Evolutionary conservation across 2,329 filamentous ascomycete species (phyloP), one percentile per base, ranked within the genome.

Genomic region (Aspergillus carbonarius): DNA sequence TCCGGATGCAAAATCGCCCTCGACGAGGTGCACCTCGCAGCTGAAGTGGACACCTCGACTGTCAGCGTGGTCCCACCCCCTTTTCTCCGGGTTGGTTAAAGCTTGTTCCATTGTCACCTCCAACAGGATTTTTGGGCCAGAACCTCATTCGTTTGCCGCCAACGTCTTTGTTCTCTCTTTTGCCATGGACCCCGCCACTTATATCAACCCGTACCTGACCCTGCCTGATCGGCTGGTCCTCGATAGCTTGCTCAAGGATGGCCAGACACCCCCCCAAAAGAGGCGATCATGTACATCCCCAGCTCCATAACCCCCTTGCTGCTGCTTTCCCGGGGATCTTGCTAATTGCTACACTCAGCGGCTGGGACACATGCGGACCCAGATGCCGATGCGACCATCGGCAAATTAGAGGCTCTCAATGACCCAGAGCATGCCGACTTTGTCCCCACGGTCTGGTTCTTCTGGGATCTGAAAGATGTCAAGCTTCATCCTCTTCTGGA

Each of bases 371-470:
- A 48, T 25, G 47, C 25, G 4, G 17, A 20, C 23, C 27, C 25
- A 17, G 39, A 42, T 40, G 23, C 48, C 9, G 35, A 57, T 27
- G 39, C 50, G 47, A 74, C 77, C 10, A 75, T 83, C 53, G 68
- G 76, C 15, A 73, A 73, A n/a, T 68, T 85, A 50, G 74, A 79
- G 60, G 75, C 75, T 25, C 69, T 83, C 49, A 85, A 85, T 66
- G 73, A 84, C 63, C 77, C 79, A 10, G 72, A 72, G 2, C 72
- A 76, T 58, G 62, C 74, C n/a, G 66, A 72, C 15, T 86, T 86
- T 65, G 77, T 83, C 60, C 81, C 82, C n/a, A 84, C 82, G 13
- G 75, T 86, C 30, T 83, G 85, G 63, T 76, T 79, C 44, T 74
- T 76, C 18, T 80, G 79, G 75, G 84, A 86, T 64, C 73, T 78